Evolutionary conservation across 306 rosid genomes (phyloP), one percentile per base, ranked within the genome.

Genomic region (Gastrolobium bilobum): DNA sequence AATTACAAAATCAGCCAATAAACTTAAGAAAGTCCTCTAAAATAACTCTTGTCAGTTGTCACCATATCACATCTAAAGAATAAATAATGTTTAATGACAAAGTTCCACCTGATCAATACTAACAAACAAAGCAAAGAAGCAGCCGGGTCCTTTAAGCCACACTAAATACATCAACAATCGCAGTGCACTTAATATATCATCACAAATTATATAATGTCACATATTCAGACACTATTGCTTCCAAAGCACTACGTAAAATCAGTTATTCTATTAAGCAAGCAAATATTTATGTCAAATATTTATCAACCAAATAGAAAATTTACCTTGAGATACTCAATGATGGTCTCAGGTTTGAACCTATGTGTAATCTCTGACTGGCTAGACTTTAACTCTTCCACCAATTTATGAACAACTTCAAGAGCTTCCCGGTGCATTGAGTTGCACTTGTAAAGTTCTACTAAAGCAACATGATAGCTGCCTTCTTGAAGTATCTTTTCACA

Each of bases 271-370:
- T 71, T 38, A 43, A 58, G 63, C 67, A 39, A 66, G 59, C 20
- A 51, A 40, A 43, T 43, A 72, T 3, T 20, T 71, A 62, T 50
- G 20, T n/a, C 66, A 78, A 13, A 47, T 53, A 76, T 33, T 64
- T 70, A 20, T 20, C 26, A 65, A 68, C 67, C 50, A 62, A 74
- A 52, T 13, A 54, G 79, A 81, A 79, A 72, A 61, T 20, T 33
- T 75, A 89, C 99, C 99, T 96, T 96, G 87, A 96, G 99, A 89
- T 96, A 96, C 79, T 96, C 97, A 77, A 96, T 91, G 52, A 96
- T 90, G 84, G 87, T 87, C 80, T 96, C 97, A 0, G 98, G 97
- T 86, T 86, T 93, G 76, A 93, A 91, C 70, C 72, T 90, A 66
- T 87, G 94, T 51, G 85, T 82, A 79, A 86, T 80, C 33, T 89